phyloP scores from a whole-genome alignment of 345 rosid species.

The Populus euphratica region DNA sequence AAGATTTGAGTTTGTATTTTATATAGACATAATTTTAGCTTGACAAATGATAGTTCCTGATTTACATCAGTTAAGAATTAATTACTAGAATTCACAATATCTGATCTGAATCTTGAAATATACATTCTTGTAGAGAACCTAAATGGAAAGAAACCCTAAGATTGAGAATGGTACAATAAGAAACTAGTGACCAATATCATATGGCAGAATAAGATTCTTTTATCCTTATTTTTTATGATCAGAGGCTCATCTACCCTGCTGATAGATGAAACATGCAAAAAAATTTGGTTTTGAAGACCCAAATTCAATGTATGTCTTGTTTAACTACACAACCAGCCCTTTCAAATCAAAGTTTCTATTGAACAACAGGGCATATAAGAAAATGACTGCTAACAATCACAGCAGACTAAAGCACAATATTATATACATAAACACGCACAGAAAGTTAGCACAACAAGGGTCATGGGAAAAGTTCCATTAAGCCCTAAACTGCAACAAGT shows the following conservation, averaged over 20 bases:
- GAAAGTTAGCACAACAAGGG: not conserved
- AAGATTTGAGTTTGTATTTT: not conserved
- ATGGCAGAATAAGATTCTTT: not conserved
- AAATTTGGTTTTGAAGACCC: not conserved
- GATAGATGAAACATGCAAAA: not conserved
- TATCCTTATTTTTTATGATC: not conserved
- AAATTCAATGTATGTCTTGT: not conserved
- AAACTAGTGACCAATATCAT: not conserved
- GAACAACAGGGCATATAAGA: not conserved
- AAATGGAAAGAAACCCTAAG: not conserved
- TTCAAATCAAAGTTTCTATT: not conserved
- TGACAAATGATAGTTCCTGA: not conserved
- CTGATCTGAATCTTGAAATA: not conserved
- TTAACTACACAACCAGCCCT: not conserved
- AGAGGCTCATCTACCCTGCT: not conserved
- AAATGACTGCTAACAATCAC: not conserved
- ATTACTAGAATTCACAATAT: not conserved
- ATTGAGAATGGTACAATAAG: not conserved
- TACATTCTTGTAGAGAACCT: not conserved
- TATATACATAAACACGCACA: not conserved
- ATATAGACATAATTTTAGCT: not conserved
- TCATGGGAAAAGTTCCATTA: not conserved
- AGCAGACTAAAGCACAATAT: not conserved
- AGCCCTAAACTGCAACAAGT: not conserved
- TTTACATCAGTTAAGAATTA: not conserved